These are phyloP conservation scores for Fusarium proliferatum DNA, from an alignment of 2,329 filamentous ascomycete genomes.

Conservation along the genomic window DNA sequence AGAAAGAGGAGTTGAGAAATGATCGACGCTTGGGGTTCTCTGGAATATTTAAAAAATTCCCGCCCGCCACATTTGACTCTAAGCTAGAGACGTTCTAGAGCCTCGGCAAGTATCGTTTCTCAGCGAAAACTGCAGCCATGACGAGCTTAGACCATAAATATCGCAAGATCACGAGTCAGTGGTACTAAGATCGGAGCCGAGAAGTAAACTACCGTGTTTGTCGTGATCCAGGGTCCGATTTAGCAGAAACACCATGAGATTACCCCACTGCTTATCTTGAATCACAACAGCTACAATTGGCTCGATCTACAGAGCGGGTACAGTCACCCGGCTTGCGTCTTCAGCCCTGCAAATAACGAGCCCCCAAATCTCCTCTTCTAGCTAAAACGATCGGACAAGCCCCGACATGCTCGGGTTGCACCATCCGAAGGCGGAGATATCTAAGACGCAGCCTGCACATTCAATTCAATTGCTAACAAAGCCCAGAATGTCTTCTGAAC, in stretches of 20 bases:
- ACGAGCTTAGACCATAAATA: neutral
- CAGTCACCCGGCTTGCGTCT: slow-evolving; percentile 9
- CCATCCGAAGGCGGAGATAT: slow-evolving; percentile 21
- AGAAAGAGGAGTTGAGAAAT: neutral
- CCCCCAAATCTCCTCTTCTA: neutral
- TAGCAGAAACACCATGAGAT: neutral
- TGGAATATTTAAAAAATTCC: neutral
- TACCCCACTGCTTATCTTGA: neutral
- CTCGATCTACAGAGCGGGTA: neutral
- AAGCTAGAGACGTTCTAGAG: neutral
- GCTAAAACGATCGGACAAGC: slow-evolving; percentile 22
- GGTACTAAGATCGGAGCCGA: neutral
- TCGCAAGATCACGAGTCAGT: neutral
- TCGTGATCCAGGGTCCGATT: neutral
- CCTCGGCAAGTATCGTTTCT: neutral
- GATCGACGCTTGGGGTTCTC: neutral
- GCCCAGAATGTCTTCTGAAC: slow-evolving; percentile 23
- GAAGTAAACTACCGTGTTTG: neutral
- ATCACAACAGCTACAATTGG: neutral
- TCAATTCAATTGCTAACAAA: no score
- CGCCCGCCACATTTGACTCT: neutral
- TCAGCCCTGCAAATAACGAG: slow-evolving; percentile 33
- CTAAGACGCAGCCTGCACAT: neutral
- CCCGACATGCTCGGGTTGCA: slow-evolving; percentile 12
- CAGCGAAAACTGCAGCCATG: neutral